Conservation (phyloP, 345 rosid genomes). For the Kandelia obovata region DNA sequence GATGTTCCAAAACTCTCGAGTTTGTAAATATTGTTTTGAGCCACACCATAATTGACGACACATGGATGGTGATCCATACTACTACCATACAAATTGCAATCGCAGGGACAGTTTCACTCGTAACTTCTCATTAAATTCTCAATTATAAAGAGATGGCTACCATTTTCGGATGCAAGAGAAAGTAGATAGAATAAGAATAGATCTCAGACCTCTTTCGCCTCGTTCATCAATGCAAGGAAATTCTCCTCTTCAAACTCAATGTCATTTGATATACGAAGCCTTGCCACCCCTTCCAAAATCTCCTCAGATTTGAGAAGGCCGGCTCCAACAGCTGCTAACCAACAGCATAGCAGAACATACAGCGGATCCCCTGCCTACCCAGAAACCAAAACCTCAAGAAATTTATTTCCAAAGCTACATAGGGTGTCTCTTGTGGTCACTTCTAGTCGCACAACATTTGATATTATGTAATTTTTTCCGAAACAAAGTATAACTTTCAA, state of each 20-base stretch:
- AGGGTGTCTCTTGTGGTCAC: no score
- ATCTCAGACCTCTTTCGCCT: constrained; percentile 73
- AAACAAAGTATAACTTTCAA: no score
- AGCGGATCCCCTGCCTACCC: constrained; percentile 84
- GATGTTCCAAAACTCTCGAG: no score
- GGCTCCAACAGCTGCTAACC: constrained; percentile 94
- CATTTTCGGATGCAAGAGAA: not conserved
- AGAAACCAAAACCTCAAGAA: constrained; percentile 16
- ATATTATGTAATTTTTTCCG: no score
- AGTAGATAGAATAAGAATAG: not conserved
- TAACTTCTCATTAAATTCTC: no score
- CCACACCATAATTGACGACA: no score
- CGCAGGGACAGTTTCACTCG: no score
- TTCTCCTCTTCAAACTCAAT: constrained; percentile 90
- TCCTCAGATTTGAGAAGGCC: constrained; percentile 94
- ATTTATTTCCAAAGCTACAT: not conserved
- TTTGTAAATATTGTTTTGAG: no score
- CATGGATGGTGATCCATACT: no score
- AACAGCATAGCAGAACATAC: constrained; percentile 88
- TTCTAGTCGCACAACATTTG: no score
- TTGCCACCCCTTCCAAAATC: constrained; percentile 72
- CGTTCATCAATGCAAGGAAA: constrained; percentile 71
- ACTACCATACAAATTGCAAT: not conserved
- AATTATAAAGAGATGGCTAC: no score
- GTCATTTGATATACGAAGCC: constrained; percentile 79